Evolutionary conservation across 495 filamentous ascomycete species (phyloP), one percentile per base, ranked within the genome.

Genomic region (Penicillium atrosanguineum): DNA sequence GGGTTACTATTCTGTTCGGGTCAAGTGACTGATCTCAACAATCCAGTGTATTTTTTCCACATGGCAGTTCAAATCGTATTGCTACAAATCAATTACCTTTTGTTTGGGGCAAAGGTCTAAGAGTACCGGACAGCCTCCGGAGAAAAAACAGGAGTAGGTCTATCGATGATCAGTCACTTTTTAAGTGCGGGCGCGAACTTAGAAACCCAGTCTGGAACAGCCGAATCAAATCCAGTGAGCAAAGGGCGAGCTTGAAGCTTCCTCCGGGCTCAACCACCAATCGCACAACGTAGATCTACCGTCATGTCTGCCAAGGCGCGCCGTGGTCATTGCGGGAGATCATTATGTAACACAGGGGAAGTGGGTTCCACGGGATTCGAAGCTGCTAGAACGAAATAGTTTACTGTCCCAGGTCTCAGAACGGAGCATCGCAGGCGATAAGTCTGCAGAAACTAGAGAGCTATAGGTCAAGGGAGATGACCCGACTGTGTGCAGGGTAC

Each of bases 291-390:
- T 36, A 61, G 63, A 56, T 58, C 54, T 57, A 56, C 48, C 48
- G 46, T 61, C 46, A 51, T 55, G 40, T 18, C 38, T 46, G 55
- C 55, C 55, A 59, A 56, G 60, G 31, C 46, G 31, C 39, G 19
- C 11, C 29, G n/a, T 28, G 25, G 28, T 48, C 37, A 50, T 48
- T 40, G 26, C 16, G 40, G 51, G 48, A 55, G 51, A 50, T 57
- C 60, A 57, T 66, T 63, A 63, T 58, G 63, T 66, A 66, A 63
- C 50, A 50, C 54, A 46, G 48, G 52, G 44, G 49, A 49, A 47
- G 48, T n/a, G 2, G 38, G 47, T 50, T 54, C 48, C 57, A 49
- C 53, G 51, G 56, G 43, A 23, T 34, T 54, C 50, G 58, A 61
- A 61, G 41, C 50, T 57, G 50, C 53, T 57, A 44, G 58, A 61